Evolutionary conservation across 2,329 filamentous ascomycete genomes (phyloP).

Genomic region (Penicillium sp.): DNA sequence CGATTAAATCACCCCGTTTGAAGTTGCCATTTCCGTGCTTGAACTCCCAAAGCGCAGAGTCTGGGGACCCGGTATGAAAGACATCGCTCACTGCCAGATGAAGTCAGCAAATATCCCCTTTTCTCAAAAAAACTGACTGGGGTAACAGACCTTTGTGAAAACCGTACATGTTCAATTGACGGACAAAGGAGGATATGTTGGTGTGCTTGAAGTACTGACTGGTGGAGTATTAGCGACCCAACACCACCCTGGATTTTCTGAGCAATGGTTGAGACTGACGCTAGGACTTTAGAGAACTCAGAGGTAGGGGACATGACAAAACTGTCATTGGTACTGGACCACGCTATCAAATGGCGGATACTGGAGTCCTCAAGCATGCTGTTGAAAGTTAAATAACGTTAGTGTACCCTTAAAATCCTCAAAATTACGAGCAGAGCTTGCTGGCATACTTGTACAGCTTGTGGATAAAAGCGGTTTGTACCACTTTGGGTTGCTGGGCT

Average conservation of each 20-base stretch:
- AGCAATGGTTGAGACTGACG: conserved; percentile 62
- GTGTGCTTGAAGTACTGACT: conserved; percentile 99
- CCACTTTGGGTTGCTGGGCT: conserved; percentile 92
- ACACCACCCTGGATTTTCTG: conserved; percentile 10
- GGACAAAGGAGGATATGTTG: conserved; percentile 97
- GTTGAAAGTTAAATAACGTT: conserved; percentile 17
- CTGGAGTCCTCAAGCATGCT: conserved; percentile 95
- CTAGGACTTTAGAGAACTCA: conserved; percentile 96
- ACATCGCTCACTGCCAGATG: conserved; percentile 83
- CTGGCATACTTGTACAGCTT: conserved; percentile 89
- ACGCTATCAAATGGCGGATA: conserved; percentile 95
- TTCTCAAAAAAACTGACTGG: neutral
- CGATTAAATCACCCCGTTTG: conserved; percentile 88
- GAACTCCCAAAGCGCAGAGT: conserved; percentile 96
- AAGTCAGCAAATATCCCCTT: conserved; percentile 9
- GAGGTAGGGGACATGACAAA: conserved; percentile 98
- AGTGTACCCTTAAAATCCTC: conserved; percentile 12
- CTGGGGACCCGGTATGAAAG: conserved; percentile 91
- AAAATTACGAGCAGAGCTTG: neutral
- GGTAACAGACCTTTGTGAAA: conserved; percentile 85
- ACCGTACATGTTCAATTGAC: conserved; percentile 98
- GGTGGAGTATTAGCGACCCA: conserved; percentile 28
- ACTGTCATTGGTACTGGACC: conserved; percentile 90
- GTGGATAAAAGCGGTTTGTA: conserved; percentile 98
- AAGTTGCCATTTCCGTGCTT: conserved; percentile 98